Base-by-base conservation (phyloP, 768 basidiomycete species). In the Rhodotorula paludigena region DNA sequence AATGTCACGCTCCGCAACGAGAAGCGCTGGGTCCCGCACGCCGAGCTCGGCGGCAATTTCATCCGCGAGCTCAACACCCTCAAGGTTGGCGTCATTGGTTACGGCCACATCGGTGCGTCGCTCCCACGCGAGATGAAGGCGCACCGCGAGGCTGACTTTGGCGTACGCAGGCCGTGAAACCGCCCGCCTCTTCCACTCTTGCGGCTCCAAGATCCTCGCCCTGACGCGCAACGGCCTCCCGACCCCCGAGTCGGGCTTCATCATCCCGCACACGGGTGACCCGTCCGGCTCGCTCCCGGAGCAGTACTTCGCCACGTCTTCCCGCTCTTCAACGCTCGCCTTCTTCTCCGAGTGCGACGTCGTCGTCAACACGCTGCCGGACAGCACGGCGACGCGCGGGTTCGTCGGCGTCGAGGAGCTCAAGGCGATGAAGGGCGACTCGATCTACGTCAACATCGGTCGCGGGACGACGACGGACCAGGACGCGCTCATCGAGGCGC, bases 391-490 rank as follows among this genome's bases (percentile, higher is more conserved):
- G 15, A 73, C 64, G 30, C 48, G 32, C 16, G 12, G 38, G 5
- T 64, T 73, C 9, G 47, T 73, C 18, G 66, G 61, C 2, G 42
- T 28, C n/a, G 54, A 59, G 9, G 60, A 69, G 63, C 35, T 73
- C 8, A 64, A 36, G 45, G 68, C 68, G 28, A 70, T 80, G 53
- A 77, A 76, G n/a, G 67, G 78, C 28, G 75, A 73, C 28, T 75
- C 75, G 4, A 68, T 79, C 33, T 77, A 79, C 42, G 68, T 79
- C 52, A 80, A 80, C 64, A 77, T 79, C 35, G 80, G 80, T 2
- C 64, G 80, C 48, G 80, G 80, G 12, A 75, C 77, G 57, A 73
- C 79, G 25, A 73, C 78, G 32, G 71, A 76, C 35, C 64, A 66
- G 47, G 68, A 69, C 8, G 47, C 51, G 32, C n/a, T 72, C 10